These are phyloP conservation scores for Toxicodendron radicans DNA, from an alignment of 345 rosid genomes.

Conservation along the genomic window DNA sequence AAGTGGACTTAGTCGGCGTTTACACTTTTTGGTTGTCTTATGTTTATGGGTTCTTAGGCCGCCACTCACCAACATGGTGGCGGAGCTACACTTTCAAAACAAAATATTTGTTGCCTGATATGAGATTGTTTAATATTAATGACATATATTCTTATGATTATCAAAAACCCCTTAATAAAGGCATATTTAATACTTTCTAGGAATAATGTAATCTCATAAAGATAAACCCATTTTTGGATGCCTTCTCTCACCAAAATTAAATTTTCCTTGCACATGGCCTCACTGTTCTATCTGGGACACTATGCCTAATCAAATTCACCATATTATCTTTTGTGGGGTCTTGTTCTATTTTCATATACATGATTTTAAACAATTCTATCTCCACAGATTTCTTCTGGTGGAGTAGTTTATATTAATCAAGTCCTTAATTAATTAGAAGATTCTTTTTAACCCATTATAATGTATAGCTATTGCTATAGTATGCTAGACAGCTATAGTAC, in stretches of 20 bases:
- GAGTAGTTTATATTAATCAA: not conserved
- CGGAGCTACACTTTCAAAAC: slow-evolving; percentile 3
- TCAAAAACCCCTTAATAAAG: too few relatives aligned
- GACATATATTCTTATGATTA: too few relatives aligned
- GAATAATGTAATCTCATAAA: too few relatives aligned
- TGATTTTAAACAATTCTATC: not conserved
- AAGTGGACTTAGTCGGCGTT: not conserved
- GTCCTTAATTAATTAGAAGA: not conserved
- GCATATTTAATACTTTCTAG: too few relatives aligned
- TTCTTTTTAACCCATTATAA: not conserved
- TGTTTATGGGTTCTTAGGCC: not conserved
- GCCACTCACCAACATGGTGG: slow-evolving; percentile 6
- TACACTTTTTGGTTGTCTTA: not conserved
- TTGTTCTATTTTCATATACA: not conserved
- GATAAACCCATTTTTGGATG: too few relatives aligned
- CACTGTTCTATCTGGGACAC: too few relatives aligned
- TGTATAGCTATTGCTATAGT: slow-evolving; percentile 7
- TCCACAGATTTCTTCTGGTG: not conserved
- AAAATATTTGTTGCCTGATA: slow-evolving; percentile 10
- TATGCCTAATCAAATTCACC: slow-evolving; percentile 15
- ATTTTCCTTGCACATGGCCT: not conserved
- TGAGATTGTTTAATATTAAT: too few relatives aligned
- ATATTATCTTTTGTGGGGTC: slow-evolving; percentile 23
- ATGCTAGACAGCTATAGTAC: too few relatives aligned
- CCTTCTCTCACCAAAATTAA: too few relatives aligned